Conservation (phyloP, 176 grass and related monocot species). For the Oryza officinalis region DNA sequence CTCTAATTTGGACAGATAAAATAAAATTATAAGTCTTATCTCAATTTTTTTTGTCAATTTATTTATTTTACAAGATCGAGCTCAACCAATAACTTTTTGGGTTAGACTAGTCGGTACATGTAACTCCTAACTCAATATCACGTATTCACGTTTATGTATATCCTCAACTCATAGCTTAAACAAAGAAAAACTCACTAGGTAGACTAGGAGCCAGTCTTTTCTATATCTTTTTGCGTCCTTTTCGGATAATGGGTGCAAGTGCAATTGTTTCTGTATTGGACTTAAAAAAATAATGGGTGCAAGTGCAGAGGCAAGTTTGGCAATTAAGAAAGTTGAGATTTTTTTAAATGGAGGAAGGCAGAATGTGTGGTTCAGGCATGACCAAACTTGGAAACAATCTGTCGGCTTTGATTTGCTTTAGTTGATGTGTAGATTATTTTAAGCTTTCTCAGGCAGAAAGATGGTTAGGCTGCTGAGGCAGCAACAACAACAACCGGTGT, state of each 20-base stretch:
- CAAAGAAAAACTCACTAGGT: background rate
- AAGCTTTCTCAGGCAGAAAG: background rate
- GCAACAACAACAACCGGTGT: background rate
- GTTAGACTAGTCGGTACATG: too few species aligned
- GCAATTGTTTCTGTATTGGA: constrained; percentile 17
- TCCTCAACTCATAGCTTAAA: background rate
- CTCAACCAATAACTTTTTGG: too few species aligned
- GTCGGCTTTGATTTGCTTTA: background rate
- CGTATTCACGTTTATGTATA: background rate
- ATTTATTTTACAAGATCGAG: too few species aligned
- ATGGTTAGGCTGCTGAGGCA: background rate
- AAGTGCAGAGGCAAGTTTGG: constrained; percentile 23
- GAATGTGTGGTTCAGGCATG: constrained; percentile 15
- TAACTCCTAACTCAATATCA: too few species aligned
- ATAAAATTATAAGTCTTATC: too few species aligned
- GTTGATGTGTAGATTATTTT: constrained; percentile 40
- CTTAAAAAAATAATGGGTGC: background rate
- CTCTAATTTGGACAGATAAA: too few species aligned
- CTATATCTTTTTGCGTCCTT: background rate
- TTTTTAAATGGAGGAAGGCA: constrained; percentile 3
- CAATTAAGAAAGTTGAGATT: background rate
- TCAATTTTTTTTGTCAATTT: too few species aligned
- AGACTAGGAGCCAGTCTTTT: background rate
- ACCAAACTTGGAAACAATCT: constrained; percentile 29
- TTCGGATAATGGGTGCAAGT: constrained; percentile 12